phyloP scores from a whole-genome alignment of 805 yeast species.

The Blastobotrys muscicola region DNA sequence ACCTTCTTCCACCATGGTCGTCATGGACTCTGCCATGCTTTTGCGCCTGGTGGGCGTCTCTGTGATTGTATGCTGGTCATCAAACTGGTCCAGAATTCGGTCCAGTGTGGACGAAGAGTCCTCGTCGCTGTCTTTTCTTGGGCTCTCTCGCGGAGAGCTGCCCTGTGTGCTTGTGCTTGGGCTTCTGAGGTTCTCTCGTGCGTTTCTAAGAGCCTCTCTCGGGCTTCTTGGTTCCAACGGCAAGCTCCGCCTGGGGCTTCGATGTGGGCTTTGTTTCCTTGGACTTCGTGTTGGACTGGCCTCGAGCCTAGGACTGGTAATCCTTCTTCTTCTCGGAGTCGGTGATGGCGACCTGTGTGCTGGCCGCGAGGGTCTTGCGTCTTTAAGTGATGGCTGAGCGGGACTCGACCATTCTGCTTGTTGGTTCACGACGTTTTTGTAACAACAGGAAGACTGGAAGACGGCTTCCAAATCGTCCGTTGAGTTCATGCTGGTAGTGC shows the following conservation, averaged over 20 bases:
- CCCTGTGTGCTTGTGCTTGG: too few species aligned
- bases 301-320: too few species aligned
- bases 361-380: not conserved
- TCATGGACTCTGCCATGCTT: not conserved
- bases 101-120: constrained; percentile 19
- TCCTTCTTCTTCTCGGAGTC: not conserved
- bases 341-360: not conserved
- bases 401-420: not conserved
- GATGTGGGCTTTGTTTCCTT: too few species aligned
- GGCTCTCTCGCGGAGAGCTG: too few species aligned
- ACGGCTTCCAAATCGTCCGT: constrained; percentile 10
- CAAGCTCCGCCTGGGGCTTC: too few species aligned
- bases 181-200: too few species aligned
- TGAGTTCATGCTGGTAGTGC: not conserved
- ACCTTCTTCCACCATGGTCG: not conserved
- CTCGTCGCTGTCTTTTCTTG: not conserved
- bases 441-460: constrained; percentile 11
- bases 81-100: constrained; percentile 18
- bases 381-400: not conserved
- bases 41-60: not conserved
- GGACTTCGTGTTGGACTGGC: too few species aligned
- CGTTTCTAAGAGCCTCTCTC: too few species aligned
- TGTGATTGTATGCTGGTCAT: constrained; percentile 1
- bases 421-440: constrained; percentile 5
- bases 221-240: too few species aligned